Evolutionary conservation across 179 eudicot genomes (phyloP).

Genomic region (Beta macrorhiza): DNA sequence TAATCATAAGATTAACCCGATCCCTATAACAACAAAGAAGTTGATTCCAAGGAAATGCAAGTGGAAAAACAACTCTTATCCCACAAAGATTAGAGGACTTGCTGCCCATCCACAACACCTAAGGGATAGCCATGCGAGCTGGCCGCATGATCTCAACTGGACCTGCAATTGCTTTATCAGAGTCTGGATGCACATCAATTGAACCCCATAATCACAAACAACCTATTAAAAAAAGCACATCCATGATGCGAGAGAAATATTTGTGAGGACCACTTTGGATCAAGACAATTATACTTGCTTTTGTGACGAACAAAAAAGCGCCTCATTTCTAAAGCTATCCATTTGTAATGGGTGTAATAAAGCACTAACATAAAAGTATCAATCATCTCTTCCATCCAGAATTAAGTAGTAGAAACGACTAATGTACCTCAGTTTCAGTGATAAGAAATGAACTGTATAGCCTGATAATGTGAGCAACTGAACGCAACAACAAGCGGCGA

Average conservation of each 20-base stretch:
- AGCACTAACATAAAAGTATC: constrained; percentile 4
- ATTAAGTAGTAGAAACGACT: neutral
- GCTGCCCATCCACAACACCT: no score
- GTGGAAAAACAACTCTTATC: no score
- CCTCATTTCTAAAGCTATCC: no score
- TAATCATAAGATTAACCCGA: no score
- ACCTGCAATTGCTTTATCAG: neutral
- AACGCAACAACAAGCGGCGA: constrained; percentile 93
- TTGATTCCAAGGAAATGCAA: no score
- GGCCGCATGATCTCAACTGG: neutral
- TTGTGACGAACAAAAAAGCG: neutral
- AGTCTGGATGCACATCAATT: neutral
- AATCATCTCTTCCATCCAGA: neutral
- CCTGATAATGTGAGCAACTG: constrained; percentile 89
- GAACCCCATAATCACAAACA: neutral
- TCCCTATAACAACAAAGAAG: no score
- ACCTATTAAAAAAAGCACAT: neutral
- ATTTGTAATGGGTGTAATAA: neutral
- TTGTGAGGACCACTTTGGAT: neutral
- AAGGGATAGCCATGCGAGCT: neutral
- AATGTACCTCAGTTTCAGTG: constrained; percentile 88
- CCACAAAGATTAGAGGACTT: no score
- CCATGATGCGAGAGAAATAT: neutral
- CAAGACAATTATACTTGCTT: neutral
- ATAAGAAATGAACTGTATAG: constrained; percentile 84